A percentile compares a stretch with the other conserved stretches of the same genome.
These are phyloP conservation scores for Cicer judaicum DNA, from an alignment of 306 rosid genomes.

Conservation along the genomic window DNA sequence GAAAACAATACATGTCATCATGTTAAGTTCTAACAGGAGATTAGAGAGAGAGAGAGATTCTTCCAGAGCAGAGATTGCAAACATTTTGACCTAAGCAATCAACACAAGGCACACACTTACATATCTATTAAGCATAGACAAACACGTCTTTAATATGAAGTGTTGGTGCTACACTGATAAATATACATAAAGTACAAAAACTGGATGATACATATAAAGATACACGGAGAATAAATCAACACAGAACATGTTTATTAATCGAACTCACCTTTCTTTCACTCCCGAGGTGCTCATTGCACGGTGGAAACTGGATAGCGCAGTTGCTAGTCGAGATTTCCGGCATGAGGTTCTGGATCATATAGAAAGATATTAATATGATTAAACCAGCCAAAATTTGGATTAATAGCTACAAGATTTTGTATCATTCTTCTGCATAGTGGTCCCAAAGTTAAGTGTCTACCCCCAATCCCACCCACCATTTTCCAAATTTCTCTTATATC, in stretches of 20 bases:
- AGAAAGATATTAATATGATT: slow-evolving; percentile 14
- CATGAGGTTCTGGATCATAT: slow-evolving; percentile 51
- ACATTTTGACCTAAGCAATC: neutral
- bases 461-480: neutral
- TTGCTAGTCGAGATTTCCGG: slow-evolving; percentile 65
- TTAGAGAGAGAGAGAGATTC: slow-evolving; percentile 4
- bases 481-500: no score
- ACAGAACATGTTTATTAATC: neutral
- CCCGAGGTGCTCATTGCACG: slow-evolving; percentile 73
- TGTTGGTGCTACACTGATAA: neutral
- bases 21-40: neutral
- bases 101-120: neutral
- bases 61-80: slow-evolving; percentile 24
- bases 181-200: slow-evolving; percentile 15
- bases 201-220: neutral
- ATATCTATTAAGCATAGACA: no score
- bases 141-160: no score
- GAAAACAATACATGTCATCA: neutral
- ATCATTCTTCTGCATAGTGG: neutral
- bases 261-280: slow-evolving; percentile 65
- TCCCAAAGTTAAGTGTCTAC: neutral
- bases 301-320: slow-evolving; percentile 54
- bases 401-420: neutral
- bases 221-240: neutral
- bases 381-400: slow-evolving; percentile 35